Conservation (phyloP, 169 alveolate genomes). For the Plasmodium vivax region DNA sequence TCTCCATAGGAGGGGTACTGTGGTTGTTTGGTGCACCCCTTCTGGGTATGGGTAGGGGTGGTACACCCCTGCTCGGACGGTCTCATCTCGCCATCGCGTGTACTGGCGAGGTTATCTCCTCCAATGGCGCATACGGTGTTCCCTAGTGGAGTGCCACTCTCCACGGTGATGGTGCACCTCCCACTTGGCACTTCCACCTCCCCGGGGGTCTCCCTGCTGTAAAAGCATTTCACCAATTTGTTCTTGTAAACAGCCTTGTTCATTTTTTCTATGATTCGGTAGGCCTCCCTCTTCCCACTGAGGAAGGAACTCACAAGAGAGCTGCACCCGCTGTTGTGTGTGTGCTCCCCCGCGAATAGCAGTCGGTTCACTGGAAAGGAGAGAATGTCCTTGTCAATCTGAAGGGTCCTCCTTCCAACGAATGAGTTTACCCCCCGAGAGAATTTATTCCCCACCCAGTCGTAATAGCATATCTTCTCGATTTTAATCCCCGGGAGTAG, state of each 20-base stretch:
- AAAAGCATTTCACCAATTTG: conserved; percentile 42
- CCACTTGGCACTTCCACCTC: not conserved
- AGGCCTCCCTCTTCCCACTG: conserved; percentile 72
- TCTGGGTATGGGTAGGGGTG: not conserved
- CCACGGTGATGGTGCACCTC: not conserved
- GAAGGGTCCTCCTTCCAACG: conserved; percentile 21
- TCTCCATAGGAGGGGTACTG: not conserved
- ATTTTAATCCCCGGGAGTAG: conserved; percentile 30
- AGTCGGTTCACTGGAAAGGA: conserved; percentile 64
- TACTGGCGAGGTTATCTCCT: not conserved
- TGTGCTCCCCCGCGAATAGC: conserved; percentile 65
- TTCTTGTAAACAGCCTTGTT: conserved; percentile 32
- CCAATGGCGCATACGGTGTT: not conserved
- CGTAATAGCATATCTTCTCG: conserved; percentile 43
- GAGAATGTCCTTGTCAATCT: conserved; percentile 48
- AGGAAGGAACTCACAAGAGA: conserved; percentile 23
- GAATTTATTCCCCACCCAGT: conserved; percentile 34
- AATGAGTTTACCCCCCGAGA: conserved; percentile 44
- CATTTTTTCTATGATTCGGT: conserved; percentile 46
- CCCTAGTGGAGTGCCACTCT: not conserved
- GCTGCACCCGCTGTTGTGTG: conserved; percentile 22
- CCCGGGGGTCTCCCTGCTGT: conserved; percentile 5
- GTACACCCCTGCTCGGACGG: not conserved
- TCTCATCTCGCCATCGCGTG: not conserved
- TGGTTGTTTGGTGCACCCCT: not conserved